These are phyloP conservation scores for Sporormia fimetaria DNA, from an alignment of 495 filamentous ascomycete genomes.

Conservation along the genomic window DNA sequence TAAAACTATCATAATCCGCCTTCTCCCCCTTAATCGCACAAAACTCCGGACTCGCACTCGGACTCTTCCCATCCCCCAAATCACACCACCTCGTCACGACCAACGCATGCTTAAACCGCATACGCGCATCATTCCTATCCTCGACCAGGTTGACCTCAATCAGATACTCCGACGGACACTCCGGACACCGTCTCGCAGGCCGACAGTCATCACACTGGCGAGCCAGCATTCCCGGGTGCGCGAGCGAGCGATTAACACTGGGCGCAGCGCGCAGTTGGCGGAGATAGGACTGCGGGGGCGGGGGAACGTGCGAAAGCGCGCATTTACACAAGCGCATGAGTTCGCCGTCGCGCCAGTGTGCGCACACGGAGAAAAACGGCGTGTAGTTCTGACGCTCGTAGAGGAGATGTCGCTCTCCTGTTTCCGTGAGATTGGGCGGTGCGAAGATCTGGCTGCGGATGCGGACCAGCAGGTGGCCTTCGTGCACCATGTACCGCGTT, in stretches of 20 bases:
- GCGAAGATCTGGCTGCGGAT: constrained; percentile 40
- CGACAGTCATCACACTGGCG: constrained; percentile 43
- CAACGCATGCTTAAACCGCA: constrained; percentile 45
- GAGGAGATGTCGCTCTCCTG: constrained; percentile 40
- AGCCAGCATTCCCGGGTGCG: constrained; percentile 38
- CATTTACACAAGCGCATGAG: constrained; percentile 49
- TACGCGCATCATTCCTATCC: constrained; percentile 32
- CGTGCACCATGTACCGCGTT: constrained; percentile 41
- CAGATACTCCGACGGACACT: constrained; percentile 51
- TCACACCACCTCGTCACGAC: constrained; percentile 51
- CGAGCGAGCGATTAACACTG: constrained; percentile 29
- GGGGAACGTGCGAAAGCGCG: constrained; percentile 45
- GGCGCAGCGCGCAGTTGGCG: constrained; percentile 28
- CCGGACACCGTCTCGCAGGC: constrained; percentile 46
- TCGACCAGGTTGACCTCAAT: constrained; percentile 46
- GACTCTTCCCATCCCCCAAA: constrained; percentile 42
- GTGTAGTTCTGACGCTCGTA: constrained; percentile 48
- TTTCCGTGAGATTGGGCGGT: constrained; percentile 34
- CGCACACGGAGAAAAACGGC: constrained; percentile 48
- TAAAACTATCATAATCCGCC: constrained; percentile 42
- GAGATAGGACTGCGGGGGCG: background rate
- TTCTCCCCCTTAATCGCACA: constrained; percentile 37
- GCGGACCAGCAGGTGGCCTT: constrained; percentile 43
- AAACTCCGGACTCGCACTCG: constrained; percentile 37
- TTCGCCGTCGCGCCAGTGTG: constrained; percentile 49